phyloP scores from a whole-genome alignment of 176 grass and related monocot species.

The Oryza punctata region DNA sequence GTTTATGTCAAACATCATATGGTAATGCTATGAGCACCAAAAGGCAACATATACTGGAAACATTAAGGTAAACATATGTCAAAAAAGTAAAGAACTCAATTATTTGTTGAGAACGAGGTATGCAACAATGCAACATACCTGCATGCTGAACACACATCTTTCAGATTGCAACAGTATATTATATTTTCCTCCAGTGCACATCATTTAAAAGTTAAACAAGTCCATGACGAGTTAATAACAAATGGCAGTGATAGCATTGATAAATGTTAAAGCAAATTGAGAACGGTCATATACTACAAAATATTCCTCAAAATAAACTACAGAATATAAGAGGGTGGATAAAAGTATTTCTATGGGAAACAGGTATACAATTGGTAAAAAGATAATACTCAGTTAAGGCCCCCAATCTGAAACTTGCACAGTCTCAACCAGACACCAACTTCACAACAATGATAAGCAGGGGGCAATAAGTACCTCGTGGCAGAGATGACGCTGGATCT shows the following conservation, averaged over 20 bases:
- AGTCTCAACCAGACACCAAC: conserved; percentile 69
- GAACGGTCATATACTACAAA: background rate
- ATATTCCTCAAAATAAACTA: background rate
- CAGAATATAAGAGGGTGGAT: background rate
- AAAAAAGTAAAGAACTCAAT: no score
- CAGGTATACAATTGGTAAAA: background rate
- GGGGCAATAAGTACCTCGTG: no score
- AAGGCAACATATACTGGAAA: background rate
- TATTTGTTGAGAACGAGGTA: background rate
- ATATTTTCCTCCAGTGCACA: background rate
- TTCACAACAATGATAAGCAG: conserved; percentile 63
- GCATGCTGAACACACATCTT: background rate
- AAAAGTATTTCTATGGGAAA: background rate
- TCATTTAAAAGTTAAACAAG: background rate
- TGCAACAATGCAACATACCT: background rate
- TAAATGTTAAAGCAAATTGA: background rate
- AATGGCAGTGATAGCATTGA: background rate
- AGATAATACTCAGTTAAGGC: background rate
- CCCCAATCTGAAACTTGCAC: background rate
- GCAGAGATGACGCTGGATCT: background rate
- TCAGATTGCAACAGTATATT: background rate
- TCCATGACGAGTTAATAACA: background rate
- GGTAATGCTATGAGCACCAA: background rate
- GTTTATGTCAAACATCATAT: background rate
- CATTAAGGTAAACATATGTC: background rate